phyloP scores from a whole-genome alignment of 768 basidiomycete genomes.

The Russula vinacea region DNA sequence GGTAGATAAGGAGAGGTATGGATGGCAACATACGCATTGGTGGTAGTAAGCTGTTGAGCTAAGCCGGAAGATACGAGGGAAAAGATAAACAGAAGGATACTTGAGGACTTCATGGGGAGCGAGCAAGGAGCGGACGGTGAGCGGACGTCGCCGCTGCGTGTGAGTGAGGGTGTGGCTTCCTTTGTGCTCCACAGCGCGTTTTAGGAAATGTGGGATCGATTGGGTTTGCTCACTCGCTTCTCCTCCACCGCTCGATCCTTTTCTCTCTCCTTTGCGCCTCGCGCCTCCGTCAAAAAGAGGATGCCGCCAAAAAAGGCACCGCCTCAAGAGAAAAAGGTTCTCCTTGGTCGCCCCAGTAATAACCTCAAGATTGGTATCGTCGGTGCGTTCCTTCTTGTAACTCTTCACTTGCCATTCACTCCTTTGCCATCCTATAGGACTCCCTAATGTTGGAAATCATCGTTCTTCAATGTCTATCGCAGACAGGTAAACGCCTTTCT shows the following conservation, averaged over 20 bases:
- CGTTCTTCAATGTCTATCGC: constrained; percentile 97
- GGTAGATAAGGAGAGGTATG: constrained; percentile 14
- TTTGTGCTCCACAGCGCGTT: neutral
- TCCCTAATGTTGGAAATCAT: constrained; percentile 97
- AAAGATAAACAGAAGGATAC: constrained; percentile 23
- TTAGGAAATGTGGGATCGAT: constrained; percentile 32
- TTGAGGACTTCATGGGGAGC: constrained; percentile 18
- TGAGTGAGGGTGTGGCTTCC: too few relatives aligned
- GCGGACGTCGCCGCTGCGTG: neutral
- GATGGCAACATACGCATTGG: constrained; percentile 45
- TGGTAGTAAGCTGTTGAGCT: constrained; percentile 42
- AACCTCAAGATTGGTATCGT: constrained; percentile 99
- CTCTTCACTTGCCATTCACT: neutral
- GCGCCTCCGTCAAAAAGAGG: constrained; percentile 50
- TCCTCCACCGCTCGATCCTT: constrained; percentile 31
- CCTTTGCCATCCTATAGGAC: constrained; percentile 45
- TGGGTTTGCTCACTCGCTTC: constrained; percentile 5
- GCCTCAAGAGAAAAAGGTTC: constrained; percentile 72
- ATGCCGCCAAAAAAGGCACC: constrained; percentile 92
- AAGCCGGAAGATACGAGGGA: constrained; percentile 31
- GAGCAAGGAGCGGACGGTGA: too few relatives aligned
- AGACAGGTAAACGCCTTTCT: constrained; percentile 60
- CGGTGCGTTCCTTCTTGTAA: constrained; percentile 56
- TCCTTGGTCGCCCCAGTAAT: constrained; percentile 91
- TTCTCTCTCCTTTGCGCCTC: constrained; percentile 40